Percentiles rank a stretch among this genome's conserved stretches.
phyloP scores from a whole-genome alignment of 2,329 filamentous ascomycete species.

The Reticulascus tulasneorum region DNA sequence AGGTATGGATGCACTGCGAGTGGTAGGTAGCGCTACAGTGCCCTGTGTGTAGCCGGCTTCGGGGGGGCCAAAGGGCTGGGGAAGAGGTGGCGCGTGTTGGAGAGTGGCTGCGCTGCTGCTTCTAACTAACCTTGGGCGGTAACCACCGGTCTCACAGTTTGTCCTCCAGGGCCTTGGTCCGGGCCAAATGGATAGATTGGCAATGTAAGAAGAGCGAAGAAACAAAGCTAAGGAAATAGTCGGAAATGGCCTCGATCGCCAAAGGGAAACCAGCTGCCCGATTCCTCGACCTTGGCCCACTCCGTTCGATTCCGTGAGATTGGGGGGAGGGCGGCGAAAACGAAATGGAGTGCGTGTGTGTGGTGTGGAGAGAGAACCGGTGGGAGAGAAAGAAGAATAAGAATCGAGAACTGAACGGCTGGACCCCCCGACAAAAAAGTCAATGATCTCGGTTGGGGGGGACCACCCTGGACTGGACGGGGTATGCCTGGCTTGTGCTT shows the following conservation, averaged over 20 bases:
- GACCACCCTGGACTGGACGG: not conserved
- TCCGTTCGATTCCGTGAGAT: too few relatives aligned
- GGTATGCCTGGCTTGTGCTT: not conserved
- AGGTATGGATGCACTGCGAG: conserved; percentile 10
- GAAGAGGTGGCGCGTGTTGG: too few relatives aligned
- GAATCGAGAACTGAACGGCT: not conserved
- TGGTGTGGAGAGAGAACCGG: not conserved
- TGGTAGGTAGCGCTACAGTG: conserved; percentile 5
- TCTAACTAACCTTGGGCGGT: too few relatives aligned
- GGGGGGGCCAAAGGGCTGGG: too few relatives aligned
- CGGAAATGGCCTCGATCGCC: not conserved
- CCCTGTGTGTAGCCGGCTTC: conserved; percentile 7
- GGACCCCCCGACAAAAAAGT: not conserved
- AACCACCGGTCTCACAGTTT: too few relatives aligned
- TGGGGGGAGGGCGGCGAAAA: too few relatives aligned
- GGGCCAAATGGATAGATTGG: too few relatives aligned
- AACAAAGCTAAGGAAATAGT: not conserved
- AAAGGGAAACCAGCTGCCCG: too few relatives aligned
- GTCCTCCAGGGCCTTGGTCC: too few relatives aligned
- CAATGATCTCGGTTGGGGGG: not conserved
- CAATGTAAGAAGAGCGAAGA: conserved; percentile 8
- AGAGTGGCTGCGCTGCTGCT: too few relatives aligned
- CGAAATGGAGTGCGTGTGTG: not conserved
- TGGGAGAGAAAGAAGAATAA: not conserved
- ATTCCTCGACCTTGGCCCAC: too few relatives aligned